Evolutionary conservation across 192 early-diverging fungal species (phyloP), one percentile per base, ranked within the genome.

Genomic region (Dispira parvispora): DNA sequence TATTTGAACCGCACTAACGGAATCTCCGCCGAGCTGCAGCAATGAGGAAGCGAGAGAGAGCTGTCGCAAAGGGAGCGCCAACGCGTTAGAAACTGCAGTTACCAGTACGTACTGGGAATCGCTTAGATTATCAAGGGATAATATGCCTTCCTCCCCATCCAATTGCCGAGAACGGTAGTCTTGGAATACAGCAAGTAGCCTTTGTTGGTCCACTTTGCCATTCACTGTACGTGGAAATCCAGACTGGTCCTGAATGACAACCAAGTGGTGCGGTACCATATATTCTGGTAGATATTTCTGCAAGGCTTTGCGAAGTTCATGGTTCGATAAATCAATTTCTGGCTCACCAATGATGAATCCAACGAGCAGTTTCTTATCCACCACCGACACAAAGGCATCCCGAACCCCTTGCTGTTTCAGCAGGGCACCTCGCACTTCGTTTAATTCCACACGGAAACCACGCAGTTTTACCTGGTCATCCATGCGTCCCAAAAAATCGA

Each of bases 391-490:
- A 14, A 47, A 10, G 25, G 45, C 43, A 3, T 32, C 26, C 14
- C 12, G 11, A 3, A 63, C 62, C 6, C 13, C 14, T 5, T 11
- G 26, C 21, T 52, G 20, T 11, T 25, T 70, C 64, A 13, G 65
- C 26, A 75, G 61, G 0, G 58, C 63, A 11, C 27, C 32, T 20
- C 61, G 47, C 8, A 75, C 62, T 62, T 78, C 77, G 16, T 62
- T 67, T 16, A 78, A 32, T 62, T 78, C 77, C 23, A 78, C 70
- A 23, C 77, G 58, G 27, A 66, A 60, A 4, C 77, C 76, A 32
- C 77, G 65, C 18, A 78, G 69, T 65, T 83, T 83, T 46, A 80
- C 76, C 63, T 77, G 73, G 44, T 69, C 14, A 55, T 80, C 69
- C 25, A 25, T 69, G 21, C 78, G 70, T 2, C 78, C 73, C 21